Evolutionary conservation across 1,284 basidiomycete species (phyloP), one percentile per base, ranked within the genome.

Genomic region (Clitocybe nebularis): DNA sequence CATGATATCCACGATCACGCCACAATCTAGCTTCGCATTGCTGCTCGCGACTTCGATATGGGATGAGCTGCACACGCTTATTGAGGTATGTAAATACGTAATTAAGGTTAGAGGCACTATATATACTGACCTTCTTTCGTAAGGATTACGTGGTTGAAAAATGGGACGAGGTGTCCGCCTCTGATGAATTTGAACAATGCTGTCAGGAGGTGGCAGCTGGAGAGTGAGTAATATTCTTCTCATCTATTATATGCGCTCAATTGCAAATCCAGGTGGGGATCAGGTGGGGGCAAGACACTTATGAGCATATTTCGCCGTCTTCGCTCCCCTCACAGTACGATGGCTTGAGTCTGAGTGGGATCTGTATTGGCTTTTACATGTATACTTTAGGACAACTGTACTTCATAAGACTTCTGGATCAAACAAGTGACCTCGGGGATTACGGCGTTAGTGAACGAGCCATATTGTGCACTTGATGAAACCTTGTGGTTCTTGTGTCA

Each of bases 1-100:
- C 57, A 80, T 92, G 53, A 73, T 92, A 64, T 70, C 74, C 3
- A 83, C 79, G 2, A 76, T 93, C 29, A 85, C 81, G 5, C 82
- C 84, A 3, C 69, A 75, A 46, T 75, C 76, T 5, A 81, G 85
- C 47, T 89, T 90, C 58, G 75, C 84, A 0, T 63, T 88, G 34
- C 64, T 92, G 42, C 75, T 89, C 41, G 86, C 81, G 19, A 76
- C 78, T 0, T 70, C 73, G 17, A 61, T 75, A 6, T 85, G 81
- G 80, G 79, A 83, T 29, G 81, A 84, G 39, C 55, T 84, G 28
- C 77, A 75, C 52, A 55, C 62, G n/a, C 60, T 84, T 23, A 70
- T 84, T 2, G 77, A 84, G 69, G 77, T 78, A 28, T 20, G 35
- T 45, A 35, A 24, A 22, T 7, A 37, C 10, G 20, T 22, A 21